Conservation (phyloP, 2,329 filamentous ascomycete species). For the Calonectria montana region DNA sequence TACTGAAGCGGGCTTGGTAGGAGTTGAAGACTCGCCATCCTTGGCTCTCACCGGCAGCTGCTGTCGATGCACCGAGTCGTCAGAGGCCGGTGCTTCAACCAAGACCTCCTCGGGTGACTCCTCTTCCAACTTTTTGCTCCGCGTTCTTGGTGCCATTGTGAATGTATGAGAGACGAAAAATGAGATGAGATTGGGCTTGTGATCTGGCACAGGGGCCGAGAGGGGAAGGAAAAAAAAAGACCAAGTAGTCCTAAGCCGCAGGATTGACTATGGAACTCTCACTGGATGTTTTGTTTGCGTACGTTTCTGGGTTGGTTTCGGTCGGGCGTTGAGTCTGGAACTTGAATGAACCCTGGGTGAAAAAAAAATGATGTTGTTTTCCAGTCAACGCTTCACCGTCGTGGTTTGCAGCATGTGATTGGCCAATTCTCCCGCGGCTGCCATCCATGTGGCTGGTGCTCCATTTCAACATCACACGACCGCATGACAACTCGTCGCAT, state of each 20-base stretch:
- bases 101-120: slow-evolving; percentile 26
- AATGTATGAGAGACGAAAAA: slow-evolving; percentile 9
- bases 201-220: background rate
- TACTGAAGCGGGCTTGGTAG: slow-evolving; percentile 9
- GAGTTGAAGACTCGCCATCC: slow-evolving; percentile 36
- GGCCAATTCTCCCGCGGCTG: slow-evolving; percentile 20
- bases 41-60: slow-evolving; percentile 51
- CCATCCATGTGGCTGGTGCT: slow-evolving; percentile 27
- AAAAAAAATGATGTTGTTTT: slow-evolving; percentile 32
- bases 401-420: slow-evolving; percentile 31
- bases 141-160: slow-evolving; percentile 41
- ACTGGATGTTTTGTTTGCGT: background rate
- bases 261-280: background rate
- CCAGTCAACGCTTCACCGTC: slow-evolving; percentile 27
- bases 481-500: background rate
- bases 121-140: slow-evolving; percentile 46
- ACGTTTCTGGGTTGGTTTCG: background rate
- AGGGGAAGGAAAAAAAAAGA: background rate
- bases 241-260: background rate
- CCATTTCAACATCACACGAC: slow-evolving; percentile 19
- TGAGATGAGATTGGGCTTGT: background rate
- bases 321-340: slow-evolving; percentile 22
- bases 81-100: slow-evolving; percentile 19
- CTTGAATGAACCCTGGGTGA: background rate
- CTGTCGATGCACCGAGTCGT: slow-evolving; percentile 36